A percentile compares a stretch with the other conserved stretches of the same genome.
These are phyloP conservation scores for Microsporum canis DNA, from an alignment of 2,329 filamentous ascomycete species.

Conservation along the genomic window DNA sequence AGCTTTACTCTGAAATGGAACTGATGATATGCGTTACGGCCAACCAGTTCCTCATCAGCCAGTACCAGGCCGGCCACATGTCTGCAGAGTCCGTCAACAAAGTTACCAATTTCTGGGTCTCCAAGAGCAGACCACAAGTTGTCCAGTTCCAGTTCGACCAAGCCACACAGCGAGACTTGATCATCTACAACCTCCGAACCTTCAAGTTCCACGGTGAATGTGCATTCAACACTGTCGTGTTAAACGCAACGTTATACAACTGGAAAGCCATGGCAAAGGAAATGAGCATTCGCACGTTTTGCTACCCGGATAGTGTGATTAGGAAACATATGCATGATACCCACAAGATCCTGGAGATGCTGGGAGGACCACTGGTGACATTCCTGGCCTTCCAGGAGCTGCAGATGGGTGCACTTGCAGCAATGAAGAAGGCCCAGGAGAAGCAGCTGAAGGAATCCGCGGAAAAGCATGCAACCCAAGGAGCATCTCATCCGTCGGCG, in stretches of 20 bases:
- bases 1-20: conserved; percentile 37
- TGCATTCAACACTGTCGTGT: conserved; percentile 28
- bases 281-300: conserved; percentile 42
- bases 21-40: conserved; percentile 36
- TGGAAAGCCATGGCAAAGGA: conserved; percentile 40
- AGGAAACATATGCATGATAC: conserved; percentile 41
- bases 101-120: conserved; percentile 31
- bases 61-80: conserved; percentile 31
- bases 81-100: conserved; percentile 30
- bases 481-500: not conserved
- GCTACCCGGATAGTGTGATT: conserved; percentile 39
- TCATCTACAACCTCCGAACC: conserved; percentile 35
- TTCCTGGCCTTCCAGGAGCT: conserved; percentile 32
- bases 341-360: conserved; percentile 39
- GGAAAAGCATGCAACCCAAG: conserved; percentile 4
- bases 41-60: conserved; percentile 36
- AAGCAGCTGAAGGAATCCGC: conserved; percentile 12
- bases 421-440: conserved; percentile 25
- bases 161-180: conserved; percentile 39
- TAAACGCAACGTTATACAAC: conserved; percentile 38
- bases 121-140: conserved; percentile 39
- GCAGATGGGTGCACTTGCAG: conserved; percentile 23
- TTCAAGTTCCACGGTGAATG: conserved; percentile 38
- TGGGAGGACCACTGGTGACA: conserved; percentile 33
- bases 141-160: conserved; percentile 44